A percentile compares a stretch with the other conserved stretches of the same genome.
phyloP scores from a whole-genome alignment of 306 rosid genomes.

The Prunus dulcis region DNA sequence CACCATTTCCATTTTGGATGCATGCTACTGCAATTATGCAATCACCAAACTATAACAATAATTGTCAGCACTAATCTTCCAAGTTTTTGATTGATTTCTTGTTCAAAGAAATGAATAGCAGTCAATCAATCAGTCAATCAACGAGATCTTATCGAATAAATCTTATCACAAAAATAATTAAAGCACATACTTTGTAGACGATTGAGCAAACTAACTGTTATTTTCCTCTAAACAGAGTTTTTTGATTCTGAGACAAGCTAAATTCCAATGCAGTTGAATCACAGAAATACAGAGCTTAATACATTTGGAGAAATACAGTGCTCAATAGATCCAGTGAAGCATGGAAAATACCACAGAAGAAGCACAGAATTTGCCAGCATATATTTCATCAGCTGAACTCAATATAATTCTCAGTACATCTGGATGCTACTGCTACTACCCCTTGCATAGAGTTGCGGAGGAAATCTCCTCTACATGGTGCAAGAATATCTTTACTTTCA shows the following conservation, averaged over 20 bases:
- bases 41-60: conserved; percentile 23
- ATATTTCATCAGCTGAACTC: not conserved
- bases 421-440: not conserved
- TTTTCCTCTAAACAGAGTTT: not conserved
- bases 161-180: conserved; percentile 11
- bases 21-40: too few species aligned
- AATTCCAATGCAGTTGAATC: not conserved
- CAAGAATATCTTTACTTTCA: not conserved
- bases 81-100: not conserved
- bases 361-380: not conserved
- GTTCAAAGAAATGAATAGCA: too few species aligned
- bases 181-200: conserved; percentile 29
- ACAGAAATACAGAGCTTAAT: not conserved
- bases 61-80: conserved; percentile 39
- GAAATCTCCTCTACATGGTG: not conserved
- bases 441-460: not conserved
- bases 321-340: conserved; percentile 6
- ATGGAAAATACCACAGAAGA: not conserved
- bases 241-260: conserved; percentile 1
- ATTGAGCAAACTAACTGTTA: conserved; percentile 24
- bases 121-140: too few species aligned
- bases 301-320: not conserved
- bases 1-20: too few species aligned
- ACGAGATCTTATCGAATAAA: not conserved
- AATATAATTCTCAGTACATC: not conserved